phyloP scores from a whole-genome alignment of 805 yeast species.

The Candida sphagnicola region DNA sequence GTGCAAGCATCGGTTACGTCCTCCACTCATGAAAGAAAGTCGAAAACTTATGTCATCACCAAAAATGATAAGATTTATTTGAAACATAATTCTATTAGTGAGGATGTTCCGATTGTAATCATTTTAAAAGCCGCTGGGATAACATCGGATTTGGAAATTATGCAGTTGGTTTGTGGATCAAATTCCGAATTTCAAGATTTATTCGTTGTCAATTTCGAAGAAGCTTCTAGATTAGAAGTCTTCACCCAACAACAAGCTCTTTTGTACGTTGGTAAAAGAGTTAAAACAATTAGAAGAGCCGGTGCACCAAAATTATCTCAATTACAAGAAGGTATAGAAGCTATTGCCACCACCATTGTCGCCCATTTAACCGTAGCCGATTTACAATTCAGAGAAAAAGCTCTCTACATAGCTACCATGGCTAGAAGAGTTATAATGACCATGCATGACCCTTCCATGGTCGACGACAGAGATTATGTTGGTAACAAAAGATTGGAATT shows the following conservation, averaged over 20 bases:
- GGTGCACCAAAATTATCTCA: constrained; percentile 75
- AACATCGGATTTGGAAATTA: constrained; percentile 84
- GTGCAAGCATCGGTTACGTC: constrained; percentile 98
- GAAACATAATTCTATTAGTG: constrained; percentile 93
- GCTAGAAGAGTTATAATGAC: constrained; percentile 95
- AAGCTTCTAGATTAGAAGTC: constrained; percentile 79
- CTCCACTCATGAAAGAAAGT: constrained; percentile 96
- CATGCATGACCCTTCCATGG: constrained; percentile 88
- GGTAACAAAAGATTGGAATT: constrained; percentile 96
- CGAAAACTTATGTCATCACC: constrained; percentile 93
- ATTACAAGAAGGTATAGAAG: constrained; percentile 94
- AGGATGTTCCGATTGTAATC: constrained; percentile 92
- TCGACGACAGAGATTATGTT: constrained; percentile 98
- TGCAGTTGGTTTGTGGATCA: constrained; percentile 91
- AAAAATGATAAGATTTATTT: constrained; percentile 85
- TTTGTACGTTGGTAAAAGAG: constrained; percentile 85
- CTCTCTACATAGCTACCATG: constrained; percentile 92
- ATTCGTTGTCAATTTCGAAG: constrained; percentile 91
- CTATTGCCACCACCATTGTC: constrained; percentile 90
- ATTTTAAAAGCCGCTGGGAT: constrained; percentile 94
- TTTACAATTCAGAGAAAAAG: constrained; percentile 89
- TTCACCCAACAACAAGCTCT: constrained; percentile 93
- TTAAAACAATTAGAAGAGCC: constrained; percentile 85
- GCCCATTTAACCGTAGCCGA: constrained; percentile 89
- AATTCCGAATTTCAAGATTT: constrained; percentile 86